Evolutionary conservation across 257 asterid species (phyloP).

Genomic region (Anisodus acutangulus): DNA sequence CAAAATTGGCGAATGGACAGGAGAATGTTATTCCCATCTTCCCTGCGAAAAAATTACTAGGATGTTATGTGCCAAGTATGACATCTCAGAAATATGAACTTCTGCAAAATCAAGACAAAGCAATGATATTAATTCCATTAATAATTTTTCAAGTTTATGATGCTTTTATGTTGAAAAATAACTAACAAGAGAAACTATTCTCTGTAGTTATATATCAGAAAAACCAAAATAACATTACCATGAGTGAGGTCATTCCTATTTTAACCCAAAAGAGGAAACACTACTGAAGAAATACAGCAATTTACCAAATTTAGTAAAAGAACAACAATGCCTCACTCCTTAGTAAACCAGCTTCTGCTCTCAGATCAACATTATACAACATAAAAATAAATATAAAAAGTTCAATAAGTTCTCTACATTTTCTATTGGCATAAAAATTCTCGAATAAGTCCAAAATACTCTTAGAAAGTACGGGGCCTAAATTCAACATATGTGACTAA

Average conservation of each 20-base stretch:
- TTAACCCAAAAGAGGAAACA: not conserved
- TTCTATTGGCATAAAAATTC: not conserved
- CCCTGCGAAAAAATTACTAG: constrained; percentile 35
- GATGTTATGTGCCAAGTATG: constrained; percentile 16
- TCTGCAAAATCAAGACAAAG: not conserved
- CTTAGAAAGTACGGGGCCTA: not conserved
- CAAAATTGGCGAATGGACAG: constrained; percentile 42
- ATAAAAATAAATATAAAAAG: not conserved
- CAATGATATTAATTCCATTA: not conserved
- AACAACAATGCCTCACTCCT: not conserved
- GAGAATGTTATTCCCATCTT: constrained; percentile 68
- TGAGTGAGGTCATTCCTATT: not conserved
- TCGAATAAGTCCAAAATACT: not conserved
- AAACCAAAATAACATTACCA: not conserved
- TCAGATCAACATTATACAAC: not conserved
- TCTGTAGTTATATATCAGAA: not conserved
- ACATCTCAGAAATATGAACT: not conserved
- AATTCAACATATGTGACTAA: not conserved
- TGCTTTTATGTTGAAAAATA: not conserved
- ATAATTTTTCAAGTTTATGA: not conserved
- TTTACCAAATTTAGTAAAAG: not conserved
- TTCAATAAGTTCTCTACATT: not conserved
- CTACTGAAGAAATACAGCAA: not conserved
- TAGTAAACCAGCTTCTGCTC: not conserved
- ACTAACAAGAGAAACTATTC: not conserved